These are phyloP conservation scores for Infundibulicybe gibba DNA, from an alignment of 768 basidiomycete genomes.

Conservation along the genomic window DNA sequence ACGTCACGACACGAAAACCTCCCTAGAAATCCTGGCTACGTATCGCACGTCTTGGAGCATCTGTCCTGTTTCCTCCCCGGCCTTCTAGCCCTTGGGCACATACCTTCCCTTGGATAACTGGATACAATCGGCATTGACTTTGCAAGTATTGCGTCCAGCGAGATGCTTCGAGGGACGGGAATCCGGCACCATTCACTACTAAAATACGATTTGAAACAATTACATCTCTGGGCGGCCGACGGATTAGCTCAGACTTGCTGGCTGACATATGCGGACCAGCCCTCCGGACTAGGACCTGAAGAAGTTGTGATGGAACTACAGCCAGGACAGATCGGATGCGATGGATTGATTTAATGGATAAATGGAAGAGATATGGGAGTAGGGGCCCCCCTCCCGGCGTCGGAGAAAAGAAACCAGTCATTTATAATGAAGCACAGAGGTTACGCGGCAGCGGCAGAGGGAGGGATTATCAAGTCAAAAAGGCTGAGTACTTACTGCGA, in stretches of 20 bases:
- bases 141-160: constrained; percentile 34
- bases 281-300: constrained; percentile 68
- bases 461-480: constrained; percentile 53
- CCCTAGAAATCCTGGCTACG: too few species aligned
- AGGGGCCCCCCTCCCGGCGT: constrained; percentile 52
- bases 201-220: constrained; percentile 50
- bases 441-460: constrained; percentile 16
- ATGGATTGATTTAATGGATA: constrained; percentile 49
- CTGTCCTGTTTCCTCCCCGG: constrained; percentile 79
- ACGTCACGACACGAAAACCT: constrained; percentile 40
- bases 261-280: constrained; percentile 67
- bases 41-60: constrained; percentile 57
- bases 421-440: constrained; percentile 26
- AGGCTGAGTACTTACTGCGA: constrained; percentile 51
- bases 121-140: constrained; percentile 43
- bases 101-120: constrained; percentile 54
- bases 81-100: constrained; percentile 67
- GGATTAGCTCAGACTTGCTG: constrained; percentile 73
- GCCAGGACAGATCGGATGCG: constrained; percentile 13
- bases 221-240: constrained; percentile 74
- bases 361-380: constrained; percentile 44
- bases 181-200: constrained; percentile 32
- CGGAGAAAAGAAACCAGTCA: constrained; percentile 35
- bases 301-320: constrained; percentile 36
- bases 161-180: constrained; percentile 28